Conservation (phyloP, 441 rosid genomes). For the Populus hybrid region DNA sequence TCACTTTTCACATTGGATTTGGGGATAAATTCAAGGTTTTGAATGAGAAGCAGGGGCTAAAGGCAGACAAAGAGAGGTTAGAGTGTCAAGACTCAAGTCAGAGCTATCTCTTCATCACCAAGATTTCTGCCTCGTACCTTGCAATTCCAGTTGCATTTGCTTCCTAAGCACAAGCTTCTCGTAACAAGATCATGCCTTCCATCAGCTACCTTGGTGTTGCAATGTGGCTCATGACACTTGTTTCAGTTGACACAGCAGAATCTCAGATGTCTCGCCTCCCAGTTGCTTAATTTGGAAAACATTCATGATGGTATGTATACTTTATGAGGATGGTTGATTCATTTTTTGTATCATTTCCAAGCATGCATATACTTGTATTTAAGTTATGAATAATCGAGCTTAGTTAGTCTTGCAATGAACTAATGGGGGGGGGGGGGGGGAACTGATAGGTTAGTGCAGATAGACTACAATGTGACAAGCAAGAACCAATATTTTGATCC, state of each 20-base stretch:
- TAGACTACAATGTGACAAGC: neutral
- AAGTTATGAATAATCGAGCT: neutral
- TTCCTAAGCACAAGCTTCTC: neutral
- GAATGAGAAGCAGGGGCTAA: conserved; percentile 39
- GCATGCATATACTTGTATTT: neutral
- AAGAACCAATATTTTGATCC: neutral
- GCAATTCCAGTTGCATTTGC: neutral
- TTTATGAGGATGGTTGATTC: neutral
- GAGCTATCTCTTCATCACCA: conserved; percentile 9
- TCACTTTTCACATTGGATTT: neutral
- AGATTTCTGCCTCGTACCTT: neutral
- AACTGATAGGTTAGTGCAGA: neutral
- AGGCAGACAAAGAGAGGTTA: conserved; percentile 41
- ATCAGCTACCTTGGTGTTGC: neutral
- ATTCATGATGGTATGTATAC: neutral
- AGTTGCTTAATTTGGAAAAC: neutral
- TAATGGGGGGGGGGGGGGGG: neutral
- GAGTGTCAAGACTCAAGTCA: conserved; percentile 32
- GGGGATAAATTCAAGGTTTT: conserved; percentile 38
- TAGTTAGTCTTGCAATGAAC: neutral
- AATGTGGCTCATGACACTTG: conserved; percentile 4
- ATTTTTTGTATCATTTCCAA: neutral
- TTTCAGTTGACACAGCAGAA: neutral
- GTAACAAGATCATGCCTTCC: neutral
- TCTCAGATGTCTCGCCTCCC: neutral